Conservation (phyloP, 768 basidiomycete genomes). For the Pholiota molesta region DNA sequence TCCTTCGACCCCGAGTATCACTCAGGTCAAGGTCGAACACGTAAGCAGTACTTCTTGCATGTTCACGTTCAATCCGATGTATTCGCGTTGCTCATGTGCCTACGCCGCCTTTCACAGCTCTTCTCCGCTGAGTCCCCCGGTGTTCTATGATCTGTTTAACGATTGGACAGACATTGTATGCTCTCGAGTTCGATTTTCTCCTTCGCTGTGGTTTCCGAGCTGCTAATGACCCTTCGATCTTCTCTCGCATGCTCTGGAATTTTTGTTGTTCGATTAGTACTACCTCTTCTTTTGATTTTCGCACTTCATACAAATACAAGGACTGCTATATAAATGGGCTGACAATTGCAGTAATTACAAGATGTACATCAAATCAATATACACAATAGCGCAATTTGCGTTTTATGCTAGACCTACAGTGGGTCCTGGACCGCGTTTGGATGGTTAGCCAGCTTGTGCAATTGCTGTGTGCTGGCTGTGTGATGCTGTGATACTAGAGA, state of each 20-base stretch:
- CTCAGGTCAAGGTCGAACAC: slow-evolving; percentile 30
- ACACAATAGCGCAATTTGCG: slow-evolving; percentile 1
- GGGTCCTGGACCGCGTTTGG: not conserved
- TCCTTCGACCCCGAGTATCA: slow-evolving; percentile 33
- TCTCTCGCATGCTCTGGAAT: slow-evolving; percentile 23
- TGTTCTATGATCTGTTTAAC: slow-evolving; percentile 27
- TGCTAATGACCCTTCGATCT: slow-evolving; percentile 32
- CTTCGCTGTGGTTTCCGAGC: slow-evolving; percentile 15
- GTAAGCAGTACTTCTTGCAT: slow-evolving; percentile 22
- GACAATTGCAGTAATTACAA: slow-evolving; percentile 15
- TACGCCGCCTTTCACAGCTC: slow-evolving; percentile 26
- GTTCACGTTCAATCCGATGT: not conserved
- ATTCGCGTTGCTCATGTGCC: not conserved
- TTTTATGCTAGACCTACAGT: not conserved
- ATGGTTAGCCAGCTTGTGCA: not conserved
- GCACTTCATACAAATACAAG: slow-evolving; percentile 16
- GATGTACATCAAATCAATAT: not conserved
- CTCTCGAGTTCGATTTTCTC: slow-evolving; percentile 2
- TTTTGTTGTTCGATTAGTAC: slow-evolving; percentile 14
- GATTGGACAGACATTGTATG: not conserved
- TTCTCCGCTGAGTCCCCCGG: slow-evolving; percentile 48
- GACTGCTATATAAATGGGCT: slow-evolving; percentile 10
- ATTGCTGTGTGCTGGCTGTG: too few relatives aligned
- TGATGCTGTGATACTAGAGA: too few relatives aligned
- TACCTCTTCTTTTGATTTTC: not conserved